A percentile compares a stretch with the other conserved stretches of the same genome.
These are phyloP conservation scores for Avicennia marina DNA, from an alignment of 257 asterid species.

Conservation along the genomic window DNA sequence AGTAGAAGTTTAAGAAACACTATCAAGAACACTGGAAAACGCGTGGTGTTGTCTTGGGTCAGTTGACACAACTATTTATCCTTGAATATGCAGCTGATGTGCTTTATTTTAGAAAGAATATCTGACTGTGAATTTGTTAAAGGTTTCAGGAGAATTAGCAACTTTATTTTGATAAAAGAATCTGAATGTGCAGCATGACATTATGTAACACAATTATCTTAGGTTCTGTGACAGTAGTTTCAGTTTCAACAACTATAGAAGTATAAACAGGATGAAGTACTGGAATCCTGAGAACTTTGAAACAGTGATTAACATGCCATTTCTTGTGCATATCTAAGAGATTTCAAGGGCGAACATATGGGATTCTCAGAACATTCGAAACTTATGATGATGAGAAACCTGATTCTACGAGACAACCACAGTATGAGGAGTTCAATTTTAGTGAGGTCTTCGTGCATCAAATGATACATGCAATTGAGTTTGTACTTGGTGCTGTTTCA, in stretches of 20 bases:
- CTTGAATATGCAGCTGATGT: conserved; percentile 5
- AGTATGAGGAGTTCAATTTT: conserved; percentile 75
- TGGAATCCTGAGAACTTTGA: conserved; percentile 10
- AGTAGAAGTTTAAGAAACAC: background rate
- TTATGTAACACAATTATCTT: too few relatives aligned
- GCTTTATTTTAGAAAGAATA: background rate
- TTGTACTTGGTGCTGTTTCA: conserved; percentile 94
- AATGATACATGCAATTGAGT: conserved; percentile 96
- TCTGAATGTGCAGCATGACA: background rate
- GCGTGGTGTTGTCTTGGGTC: background rate
- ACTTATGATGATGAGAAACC: conserved; percentile 72
- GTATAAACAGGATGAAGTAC: background rate
- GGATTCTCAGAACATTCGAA: conserved; percentile 80
- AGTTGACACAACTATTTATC: background rate
- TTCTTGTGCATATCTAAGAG: conserved; percentile 49
- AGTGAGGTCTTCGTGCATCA: conserved; percentile 98
- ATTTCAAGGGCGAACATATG: conserved; percentile 89
- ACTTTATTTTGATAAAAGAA: too few relatives aligned
- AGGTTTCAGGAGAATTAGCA: too few relatives aligned
- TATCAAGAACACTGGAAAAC: background rate
- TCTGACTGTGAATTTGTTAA: background rate
- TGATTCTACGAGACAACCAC: conserved; percentile 66
- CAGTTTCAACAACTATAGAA: background rate
- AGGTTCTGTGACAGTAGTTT: too few relatives aligned
- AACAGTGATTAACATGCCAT: conserved; percentile 7